Conservation (phyloP, 2,329 filamentous ascomycete species). For the Diaporthe sp. region DNA sequence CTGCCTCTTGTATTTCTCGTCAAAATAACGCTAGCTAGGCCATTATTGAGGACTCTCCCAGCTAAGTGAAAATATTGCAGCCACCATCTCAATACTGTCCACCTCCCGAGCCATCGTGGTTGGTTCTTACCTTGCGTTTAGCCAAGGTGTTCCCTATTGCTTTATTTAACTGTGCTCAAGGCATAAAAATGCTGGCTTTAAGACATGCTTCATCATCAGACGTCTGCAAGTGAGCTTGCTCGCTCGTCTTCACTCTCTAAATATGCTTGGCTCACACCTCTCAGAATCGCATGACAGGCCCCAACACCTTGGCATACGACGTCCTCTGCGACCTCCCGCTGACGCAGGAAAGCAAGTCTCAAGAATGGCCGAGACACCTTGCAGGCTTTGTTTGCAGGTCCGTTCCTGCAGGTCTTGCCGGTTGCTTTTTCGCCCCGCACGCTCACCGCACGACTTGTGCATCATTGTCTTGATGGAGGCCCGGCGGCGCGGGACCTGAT, state of each 20-base stretch:
- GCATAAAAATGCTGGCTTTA: too few relatives aligned
- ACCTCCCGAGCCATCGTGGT: too few relatives aligned
- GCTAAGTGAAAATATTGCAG: background rate
- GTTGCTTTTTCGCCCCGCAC: background rate
- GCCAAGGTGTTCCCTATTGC: background rate
- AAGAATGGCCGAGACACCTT: background rate
- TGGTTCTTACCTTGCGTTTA: too few relatives aligned
- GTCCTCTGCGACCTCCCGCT: background rate
- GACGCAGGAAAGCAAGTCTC: background rate
- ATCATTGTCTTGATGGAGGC: background rate
- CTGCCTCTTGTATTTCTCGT: background rate
- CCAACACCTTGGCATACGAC: background rate
- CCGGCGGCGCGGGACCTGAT: background rate
- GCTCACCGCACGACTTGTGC: background rate
- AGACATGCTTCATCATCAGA: background rate
- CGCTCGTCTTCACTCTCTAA: background rate
- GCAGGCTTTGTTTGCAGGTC: background rate
- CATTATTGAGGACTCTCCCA: background rate
- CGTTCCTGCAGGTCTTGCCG: background rate
- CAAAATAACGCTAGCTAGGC: too few relatives aligned
- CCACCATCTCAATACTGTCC: background rate
- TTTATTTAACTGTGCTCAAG: background rate
- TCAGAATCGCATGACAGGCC: background rate
- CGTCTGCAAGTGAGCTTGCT: background rate
- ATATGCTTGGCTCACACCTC: background rate